Conservation (phyloP, 73 alveolate genomes). For the Symbiodinium pilosum region DNA sequence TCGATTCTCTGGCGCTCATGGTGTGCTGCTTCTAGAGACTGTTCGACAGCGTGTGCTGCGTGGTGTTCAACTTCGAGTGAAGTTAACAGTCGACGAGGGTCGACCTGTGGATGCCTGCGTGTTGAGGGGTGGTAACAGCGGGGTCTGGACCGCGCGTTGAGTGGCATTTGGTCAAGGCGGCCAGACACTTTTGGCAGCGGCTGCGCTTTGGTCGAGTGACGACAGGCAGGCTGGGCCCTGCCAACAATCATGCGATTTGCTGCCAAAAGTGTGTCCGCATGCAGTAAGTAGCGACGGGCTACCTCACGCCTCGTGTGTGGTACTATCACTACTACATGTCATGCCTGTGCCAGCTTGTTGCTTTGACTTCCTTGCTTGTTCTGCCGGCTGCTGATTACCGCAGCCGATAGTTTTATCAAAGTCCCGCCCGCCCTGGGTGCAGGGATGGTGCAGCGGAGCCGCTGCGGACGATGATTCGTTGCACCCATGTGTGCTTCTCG, state of each 20-base stretch:
- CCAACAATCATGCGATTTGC: background rate
- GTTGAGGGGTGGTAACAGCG: background rate
- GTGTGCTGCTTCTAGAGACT: no score
- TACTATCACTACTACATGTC: conserved; percentile 1
- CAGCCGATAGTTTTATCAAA: background rate
- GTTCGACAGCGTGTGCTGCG: conserved; percentile 12
- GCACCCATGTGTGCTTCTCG: background rate
- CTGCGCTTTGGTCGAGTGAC: conserved; percentile 17
- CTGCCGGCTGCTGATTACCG: background rate
- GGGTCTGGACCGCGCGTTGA: background rate
- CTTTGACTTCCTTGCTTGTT: background rate
- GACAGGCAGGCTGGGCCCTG: conserved; percentile 20
- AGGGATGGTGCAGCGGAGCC: conserved; percentile 22
- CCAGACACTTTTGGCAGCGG: conserved; percentile 15
- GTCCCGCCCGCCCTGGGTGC: conserved; percentile 8
- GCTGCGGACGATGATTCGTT: background rate
- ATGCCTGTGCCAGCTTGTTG: background rate
- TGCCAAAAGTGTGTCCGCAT: conserved; percentile 4
- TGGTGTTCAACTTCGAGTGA: background rate
- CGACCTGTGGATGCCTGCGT: background rate
- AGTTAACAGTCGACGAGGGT: conserved; percentile 6
- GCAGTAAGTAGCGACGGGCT: background rate
- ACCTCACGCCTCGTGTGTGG: conserved; percentile 1
- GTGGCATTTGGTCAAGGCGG: background rate
- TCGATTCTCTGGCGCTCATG: conserved; percentile 13